Conservation (phyloP, 2,329 filamentous ascomycete species). For the Exophiala oligosperma region DNA sequence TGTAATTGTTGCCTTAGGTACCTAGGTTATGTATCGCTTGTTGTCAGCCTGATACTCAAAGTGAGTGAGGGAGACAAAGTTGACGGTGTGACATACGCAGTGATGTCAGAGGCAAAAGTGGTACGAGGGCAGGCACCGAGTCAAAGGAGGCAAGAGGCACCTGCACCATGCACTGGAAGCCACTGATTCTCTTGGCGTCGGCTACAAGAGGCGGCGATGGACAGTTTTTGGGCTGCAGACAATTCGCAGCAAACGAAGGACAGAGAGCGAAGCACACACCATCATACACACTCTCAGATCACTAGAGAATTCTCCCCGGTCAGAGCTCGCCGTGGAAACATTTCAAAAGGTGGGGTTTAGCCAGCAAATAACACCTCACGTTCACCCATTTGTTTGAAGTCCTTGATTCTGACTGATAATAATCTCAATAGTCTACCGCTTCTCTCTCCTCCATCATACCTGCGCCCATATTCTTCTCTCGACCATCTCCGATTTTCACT, state of each 20-base stretch:
- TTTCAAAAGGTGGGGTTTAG: slow-evolving; percentile 11
- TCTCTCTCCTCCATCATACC: neutral
- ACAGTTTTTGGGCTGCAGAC: neutral
- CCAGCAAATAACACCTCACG: slow-evolving; percentile 18
- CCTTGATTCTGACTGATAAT: neutral
- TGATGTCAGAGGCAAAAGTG: too few species aligned
- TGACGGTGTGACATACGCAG: too few species aligned
- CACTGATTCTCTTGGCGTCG: neutral
- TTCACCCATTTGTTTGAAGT: neutral
- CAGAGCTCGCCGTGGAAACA: slow-evolving; percentile 2
- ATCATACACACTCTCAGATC: slow-evolving; percentile 35
- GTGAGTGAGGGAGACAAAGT: too few species aligned
- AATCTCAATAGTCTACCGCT: slow-evolving; percentile 23
- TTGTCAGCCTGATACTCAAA: too few species aligned
- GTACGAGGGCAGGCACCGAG: too few species aligned
- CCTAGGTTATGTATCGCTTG: too few species aligned
- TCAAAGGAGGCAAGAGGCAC: too few species aligned
- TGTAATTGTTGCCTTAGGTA: too few species aligned
- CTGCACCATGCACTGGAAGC: too few species aligned
- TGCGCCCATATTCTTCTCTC: neutral
- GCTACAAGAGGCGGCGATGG: neutral
- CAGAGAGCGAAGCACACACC: too few species aligned
- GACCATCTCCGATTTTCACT: neutral
- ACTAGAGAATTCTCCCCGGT: neutral
- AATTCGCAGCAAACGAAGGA: slow-evolving; percentile 39